Evolutionary conservation across 345 rosid species (phyloP).

Genomic region (Populus ilicifolia): DNA sequence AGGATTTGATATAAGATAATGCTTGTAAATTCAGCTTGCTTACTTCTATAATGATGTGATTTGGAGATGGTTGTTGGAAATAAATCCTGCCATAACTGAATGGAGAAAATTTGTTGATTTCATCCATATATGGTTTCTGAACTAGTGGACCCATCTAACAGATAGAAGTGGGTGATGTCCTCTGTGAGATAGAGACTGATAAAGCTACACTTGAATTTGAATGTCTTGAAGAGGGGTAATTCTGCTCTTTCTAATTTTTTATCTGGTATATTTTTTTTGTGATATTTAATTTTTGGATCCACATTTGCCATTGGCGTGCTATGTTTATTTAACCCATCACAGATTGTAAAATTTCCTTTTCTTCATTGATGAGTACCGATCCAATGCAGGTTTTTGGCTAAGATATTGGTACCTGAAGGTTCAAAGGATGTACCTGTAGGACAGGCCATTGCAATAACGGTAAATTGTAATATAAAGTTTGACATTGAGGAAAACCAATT

Average conservation of each 20-base stretch:
- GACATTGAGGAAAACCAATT: neutral
- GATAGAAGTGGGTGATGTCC: conserved; percentile 90
- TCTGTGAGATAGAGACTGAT: conserved; percentile 96
- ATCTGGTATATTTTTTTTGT: neutral
- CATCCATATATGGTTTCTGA: conserved; percentile 22
- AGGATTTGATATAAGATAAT: conserved; percentile 7
- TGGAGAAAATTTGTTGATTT: conserved; percentile 15
- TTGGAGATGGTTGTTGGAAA: conserved; percentile 16
- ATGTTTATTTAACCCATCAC: neutral
- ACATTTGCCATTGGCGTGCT: neutral
- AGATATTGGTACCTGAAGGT: conserved; percentile 79
- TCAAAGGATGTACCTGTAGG: conserved; percentile 88
- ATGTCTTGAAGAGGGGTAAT: conserved; percentile 94
- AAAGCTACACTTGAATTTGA: conserved; percentile 94
- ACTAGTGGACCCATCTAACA: conserved; percentile 39
- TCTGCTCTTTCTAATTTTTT: conserved; percentile 16
- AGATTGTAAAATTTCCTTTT: neutral
- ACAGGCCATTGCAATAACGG: conserved; percentile 82
- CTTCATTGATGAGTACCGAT: neutral
- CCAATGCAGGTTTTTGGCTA: conserved; percentile 76
- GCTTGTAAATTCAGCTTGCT: neutral
- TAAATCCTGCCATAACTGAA: conserved; percentile 10
- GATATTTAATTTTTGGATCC: neutral
- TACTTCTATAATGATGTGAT: neutral
- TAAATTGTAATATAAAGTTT: conserved; percentile 25